phyloP scores from a whole-genome alignment of 768 basidiomycete species.

The Naganishia randhawae region DNA sequence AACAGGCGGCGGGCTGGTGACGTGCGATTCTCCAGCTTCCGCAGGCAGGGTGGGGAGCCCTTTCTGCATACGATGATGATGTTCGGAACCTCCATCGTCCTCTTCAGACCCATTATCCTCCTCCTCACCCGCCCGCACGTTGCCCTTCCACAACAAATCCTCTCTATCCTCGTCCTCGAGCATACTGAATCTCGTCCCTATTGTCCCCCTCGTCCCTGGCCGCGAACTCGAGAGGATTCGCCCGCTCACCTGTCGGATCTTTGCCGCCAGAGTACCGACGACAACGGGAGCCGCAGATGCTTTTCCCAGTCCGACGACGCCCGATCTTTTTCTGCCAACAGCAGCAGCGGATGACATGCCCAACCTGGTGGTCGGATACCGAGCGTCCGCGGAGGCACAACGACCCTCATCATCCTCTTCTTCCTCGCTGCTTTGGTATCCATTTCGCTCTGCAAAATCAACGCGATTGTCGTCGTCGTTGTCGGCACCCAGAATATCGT shows the following conservation, averaged over 20 bases:
- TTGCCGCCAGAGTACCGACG: slow-evolving; percentile 15
- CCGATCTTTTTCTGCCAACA: not conserved
- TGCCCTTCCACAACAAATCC: slow-evolving; percentile 42
- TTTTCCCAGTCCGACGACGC: slow-evolving; percentile 51
- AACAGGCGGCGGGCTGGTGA: not conserved
- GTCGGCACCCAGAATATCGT: not conserved
- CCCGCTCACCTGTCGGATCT: slow-evolving; percentile 17
- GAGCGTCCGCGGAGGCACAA: no score
- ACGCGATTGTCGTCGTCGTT: not conserved
- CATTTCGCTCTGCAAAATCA: not conserved
- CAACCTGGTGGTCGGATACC: no score
- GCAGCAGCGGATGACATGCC: not conserved
- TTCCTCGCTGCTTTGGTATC: not conserved
- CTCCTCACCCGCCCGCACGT: slow-evolving; percentile 42
- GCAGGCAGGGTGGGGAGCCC: slow-evolving; percentile 31
- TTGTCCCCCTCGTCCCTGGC: slow-evolving; percentile 22
- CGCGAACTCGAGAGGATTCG: slow-evolving; percentile 19
- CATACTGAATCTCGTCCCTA: slow-evolving; percentile 40
- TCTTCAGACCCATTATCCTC: not conserved
- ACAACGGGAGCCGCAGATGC: slow-evolving; percentile 62
- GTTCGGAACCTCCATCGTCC: not conserved
- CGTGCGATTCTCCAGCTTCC: slow-evolving; percentile 32
- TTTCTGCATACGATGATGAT: not conserved
- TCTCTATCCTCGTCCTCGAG: slow-evolving; percentile 46
- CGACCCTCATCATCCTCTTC: not conserved